Evolutionary conservation across 1,139 yeast species (phyloP), one percentile per base, ranked within the genome.

Genomic region (Maudiozyma humilis): DNA sequence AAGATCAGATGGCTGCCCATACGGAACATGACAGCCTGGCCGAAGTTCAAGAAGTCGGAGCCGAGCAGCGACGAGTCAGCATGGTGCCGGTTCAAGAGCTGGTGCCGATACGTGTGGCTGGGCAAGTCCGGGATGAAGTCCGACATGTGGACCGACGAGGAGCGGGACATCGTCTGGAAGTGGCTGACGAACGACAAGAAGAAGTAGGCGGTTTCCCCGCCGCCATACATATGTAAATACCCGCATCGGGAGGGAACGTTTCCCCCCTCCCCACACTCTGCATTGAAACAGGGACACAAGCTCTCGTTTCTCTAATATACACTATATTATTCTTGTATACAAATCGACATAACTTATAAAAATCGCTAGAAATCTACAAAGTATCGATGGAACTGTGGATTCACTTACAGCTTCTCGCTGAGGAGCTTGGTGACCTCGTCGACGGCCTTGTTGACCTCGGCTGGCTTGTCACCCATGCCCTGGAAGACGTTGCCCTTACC

Each of bases 401-500:
- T 5, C 33, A 38, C 34, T 34, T 33, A 43, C 40, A 43, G 36
- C 31, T 39, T 39, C 36, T 43, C 45, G 15, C 19, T 30, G 16
- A 88, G 73, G 46, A 78, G 62, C 54, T 72, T 69, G 50, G 73
- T 72, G 44, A 89, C 76, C 54, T 80, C 87, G 35, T 72, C 76
- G 51, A 89, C 71, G 27, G 98, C 99, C 36, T 72, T 75, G 37
- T 71, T 72, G 46, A 88, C 73, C 52, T 85, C 86, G 36, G 69
- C 72, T 34, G 79, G 75, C 50, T 86, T 84, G 56, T 82, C 87
- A 58, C 98, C 98, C 79, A 88, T 83, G 65, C 99, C 99, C 71
- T 91, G 98, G 53, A 88, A 87, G 48, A 89, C 80, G 55, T 88
- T 86, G 50, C 96, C 97, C 68, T 87, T 91, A 65, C 99, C 99